Conservation (phyloP, 176 grass and related monocot genomes). For the Bothriochloa decipiens region DNA sequence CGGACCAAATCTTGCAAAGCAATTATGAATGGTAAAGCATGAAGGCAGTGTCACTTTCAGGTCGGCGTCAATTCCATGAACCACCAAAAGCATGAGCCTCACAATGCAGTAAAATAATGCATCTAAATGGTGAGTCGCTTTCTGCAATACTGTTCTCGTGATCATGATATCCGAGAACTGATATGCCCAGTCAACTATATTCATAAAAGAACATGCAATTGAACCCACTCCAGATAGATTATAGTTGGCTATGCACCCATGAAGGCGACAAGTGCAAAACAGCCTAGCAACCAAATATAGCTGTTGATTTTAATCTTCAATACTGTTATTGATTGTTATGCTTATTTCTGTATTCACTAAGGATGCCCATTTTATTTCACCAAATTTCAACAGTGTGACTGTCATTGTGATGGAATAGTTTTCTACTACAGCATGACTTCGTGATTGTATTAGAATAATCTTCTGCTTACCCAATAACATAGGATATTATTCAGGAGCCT, state of each 20-base stretch:
- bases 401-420: constrained; percentile 16
- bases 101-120: constrained; percentile 39
- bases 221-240: background rate
- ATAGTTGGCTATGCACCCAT: background rate
- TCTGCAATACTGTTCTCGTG: constrained; percentile 31
- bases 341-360: background rate
- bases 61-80: constrained; percentile 36
- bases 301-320: constrained; percentile 9
- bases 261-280: background rate
- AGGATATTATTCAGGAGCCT: background rate
- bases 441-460: constrained; percentile 14
- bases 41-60: constrained; percentile 52
- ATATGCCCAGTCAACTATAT: constrained; percentile 31
- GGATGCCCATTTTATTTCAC: background rate
- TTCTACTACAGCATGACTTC: background rate
- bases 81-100: constrained; percentile 20
- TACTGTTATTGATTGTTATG: background rate
- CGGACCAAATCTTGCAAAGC: constrained; percentile 51
- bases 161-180: constrained; percentile 30
- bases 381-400: background rate
- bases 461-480: background rate
- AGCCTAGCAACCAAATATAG: background rate
- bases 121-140: constrained; percentile 29
- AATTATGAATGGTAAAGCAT: constrained; percentile 37
- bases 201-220: constrained; percentile 17